Conservation (phyloP, 768 basidiomycete species). For the Trametes meyenii region DNA sequence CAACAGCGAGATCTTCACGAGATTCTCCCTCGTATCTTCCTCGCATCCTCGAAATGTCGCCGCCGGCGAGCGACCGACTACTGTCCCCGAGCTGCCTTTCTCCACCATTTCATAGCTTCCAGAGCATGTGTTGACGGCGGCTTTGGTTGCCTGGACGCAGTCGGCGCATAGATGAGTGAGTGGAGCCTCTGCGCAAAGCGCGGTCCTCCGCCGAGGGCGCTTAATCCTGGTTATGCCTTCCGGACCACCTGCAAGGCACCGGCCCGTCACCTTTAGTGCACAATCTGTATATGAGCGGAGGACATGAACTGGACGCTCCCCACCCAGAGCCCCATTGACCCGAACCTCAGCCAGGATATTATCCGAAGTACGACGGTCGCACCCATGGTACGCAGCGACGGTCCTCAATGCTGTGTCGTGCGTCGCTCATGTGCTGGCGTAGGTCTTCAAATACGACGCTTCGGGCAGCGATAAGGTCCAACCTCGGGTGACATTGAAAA, state of each 20-base stretch:
- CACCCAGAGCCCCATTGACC: slow-evolving; percentile 29
- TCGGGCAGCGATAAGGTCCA: slow-evolving; percentile 26
- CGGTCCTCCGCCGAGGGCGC: slow-evolving; percentile 11
- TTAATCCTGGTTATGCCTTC: slow-evolving; percentile 1
- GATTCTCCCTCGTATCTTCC: slow-evolving; percentile 25
- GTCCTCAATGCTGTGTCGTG: slow-evolving; percentile 7
- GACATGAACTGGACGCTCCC: slow-evolving; percentile 13
- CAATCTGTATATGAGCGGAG: slow-evolving; percentile 25
- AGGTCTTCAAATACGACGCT: slow-evolving; percentile 18
- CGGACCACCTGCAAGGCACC: slow-evolving; percentile 26
- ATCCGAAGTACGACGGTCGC: slow-evolving; percentile 26
- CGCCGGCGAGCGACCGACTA: slow-evolving; percentile 13
- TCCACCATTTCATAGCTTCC: slow-evolving; percentile 6
- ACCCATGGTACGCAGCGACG: slow-evolving; percentile 23
- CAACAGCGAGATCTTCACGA: slow-evolving; percentile 32
- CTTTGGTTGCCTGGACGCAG: slow-evolving; percentile 6
- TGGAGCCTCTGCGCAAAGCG: not conserved
- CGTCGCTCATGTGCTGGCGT: slow-evolving; percentile 11
- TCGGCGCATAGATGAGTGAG: not conserved
- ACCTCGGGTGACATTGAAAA: slow-evolving; percentile 28
- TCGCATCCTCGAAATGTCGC: not conserved
- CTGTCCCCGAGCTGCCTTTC: slow-evolving; percentile 11
- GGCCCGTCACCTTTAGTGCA: slow-evolving; percentile 9
- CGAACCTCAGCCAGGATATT: slow-evolving; percentile 31
- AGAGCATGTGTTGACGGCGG: slow-evolving; percentile 3